Evolutionary conservation across 2,329 filamentous ascomycete genomes (phyloP).

Genomic region (Thyridium curvatum): DNA sequence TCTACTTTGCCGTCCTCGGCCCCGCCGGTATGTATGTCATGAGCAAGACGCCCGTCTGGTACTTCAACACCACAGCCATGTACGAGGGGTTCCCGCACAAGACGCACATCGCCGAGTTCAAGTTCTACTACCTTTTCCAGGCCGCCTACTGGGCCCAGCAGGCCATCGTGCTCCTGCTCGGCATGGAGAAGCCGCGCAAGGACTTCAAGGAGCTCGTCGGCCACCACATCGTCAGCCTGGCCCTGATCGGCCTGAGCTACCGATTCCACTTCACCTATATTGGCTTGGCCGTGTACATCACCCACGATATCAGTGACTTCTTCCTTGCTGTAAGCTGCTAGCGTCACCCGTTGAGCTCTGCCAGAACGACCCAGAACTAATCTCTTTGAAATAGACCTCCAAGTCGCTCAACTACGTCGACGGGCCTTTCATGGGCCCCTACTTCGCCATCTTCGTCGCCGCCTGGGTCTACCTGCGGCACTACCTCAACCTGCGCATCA

Average conservation of each 20-base stretch:
- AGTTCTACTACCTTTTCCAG: constrained; percentile 94
- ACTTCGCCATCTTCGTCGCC: constrained; percentile 75
- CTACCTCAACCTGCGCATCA: constrained; percentile 72
- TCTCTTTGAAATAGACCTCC: constrained; percentile 59
- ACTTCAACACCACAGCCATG: constrained; percentile 88
- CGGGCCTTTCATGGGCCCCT: constrained; percentile 69
- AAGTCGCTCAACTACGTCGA: constrained; percentile 91
- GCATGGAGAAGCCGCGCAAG: constrained; percentile 88
- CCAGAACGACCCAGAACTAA: too few relatives aligned
- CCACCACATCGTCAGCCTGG: constrained; percentile 84
- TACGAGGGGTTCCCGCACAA: constrained; percentile 83
- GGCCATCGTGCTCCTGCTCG: constrained; percentile 77
- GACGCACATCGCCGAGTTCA: constrained; percentile 74
- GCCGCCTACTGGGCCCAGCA: constrained; percentile 96
- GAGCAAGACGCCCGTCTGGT: constrained; percentile 87
- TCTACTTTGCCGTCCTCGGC: constrained; percentile 81
- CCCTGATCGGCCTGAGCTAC: constrained; percentile 81
- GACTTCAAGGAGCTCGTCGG: constrained; percentile 91
- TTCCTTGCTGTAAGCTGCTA: constrained; percentile 74
- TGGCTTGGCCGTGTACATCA: constrained; percentile 87
- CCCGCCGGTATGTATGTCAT: constrained; percentile 87
- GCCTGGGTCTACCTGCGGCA: constrained; percentile 90
- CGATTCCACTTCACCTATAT: constrained; percentile 97
- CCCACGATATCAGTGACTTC: constrained; percentile 91
- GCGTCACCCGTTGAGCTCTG: too few relatives aligned